These are phyloP conservation scores for Raphanus sativus DNA, from an alignment of 345 rosid species.

Conservation along the genomic window DNA sequence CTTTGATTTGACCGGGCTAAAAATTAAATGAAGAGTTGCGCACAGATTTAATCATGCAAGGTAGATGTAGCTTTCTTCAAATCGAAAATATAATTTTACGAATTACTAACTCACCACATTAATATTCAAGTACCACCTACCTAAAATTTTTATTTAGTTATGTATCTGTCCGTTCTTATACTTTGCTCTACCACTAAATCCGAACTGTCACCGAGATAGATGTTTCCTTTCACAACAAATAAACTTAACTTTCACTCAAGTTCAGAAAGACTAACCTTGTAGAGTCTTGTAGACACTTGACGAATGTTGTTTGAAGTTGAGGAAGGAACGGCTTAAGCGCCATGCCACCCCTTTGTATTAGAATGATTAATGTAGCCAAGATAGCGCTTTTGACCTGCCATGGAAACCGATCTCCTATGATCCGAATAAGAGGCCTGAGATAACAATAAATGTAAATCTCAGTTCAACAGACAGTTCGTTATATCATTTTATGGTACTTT, in stretches of 20 bases:
- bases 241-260: neutral
- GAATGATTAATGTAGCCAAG: conserved; percentile 72
- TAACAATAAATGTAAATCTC: conserved; percentile 17
- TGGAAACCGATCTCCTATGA: conserved; percentile 95
- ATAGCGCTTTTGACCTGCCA: conserved; percentile 99
- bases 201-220: neutral
- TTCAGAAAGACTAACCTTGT: conserved; percentile 59
- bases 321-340: conserved; percentile 95
- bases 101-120: neutral
- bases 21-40: too few species aligned
- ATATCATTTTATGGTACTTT: neutral
- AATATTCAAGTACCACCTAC: neutral
- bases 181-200: neutral
- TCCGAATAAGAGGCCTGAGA: conserved; percentile 94
- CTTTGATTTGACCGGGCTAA: neutral
- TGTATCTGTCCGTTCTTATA: neutral
- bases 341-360: conserved; percentile 85
- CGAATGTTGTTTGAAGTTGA: conserved; percentile 96
- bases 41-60: neutral
- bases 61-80: neutral
- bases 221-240: neutral
- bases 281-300: conserved; percentile 87
- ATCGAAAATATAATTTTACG: neutral
- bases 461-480: conserved; percentile 1
- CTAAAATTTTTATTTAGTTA: neutral